Base-by-base conservation (phyloP, 129 eudicot genomes). In the Helichrysum umbraculigerum region DNA sequence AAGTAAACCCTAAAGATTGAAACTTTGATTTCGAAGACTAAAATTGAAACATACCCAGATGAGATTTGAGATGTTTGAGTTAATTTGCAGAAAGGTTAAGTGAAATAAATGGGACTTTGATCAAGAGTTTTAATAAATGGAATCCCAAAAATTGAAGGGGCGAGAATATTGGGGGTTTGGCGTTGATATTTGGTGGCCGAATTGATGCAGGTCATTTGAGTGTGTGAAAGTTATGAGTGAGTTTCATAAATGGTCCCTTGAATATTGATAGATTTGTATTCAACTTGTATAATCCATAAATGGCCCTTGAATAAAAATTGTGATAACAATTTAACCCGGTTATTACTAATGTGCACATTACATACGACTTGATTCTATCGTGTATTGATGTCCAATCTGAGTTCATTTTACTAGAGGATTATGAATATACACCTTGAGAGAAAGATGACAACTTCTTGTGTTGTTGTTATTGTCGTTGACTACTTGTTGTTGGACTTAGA, bases 41-140 rank as follows among this genome's bases (percentile, higher is more conserved):
- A 76, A 85, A 74, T 78, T 74, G 77, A 66, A 8, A 70, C 77
- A 41, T 78, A 79, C 86, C 88, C 60, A 78, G 75, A 42, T 85
- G 78, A 63, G 82, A 83, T 83, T 71, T 71, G 61, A 62, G 72
- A 73, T 60, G 54, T 47, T 47, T 25, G 77, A 74, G 25, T 32
- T 29, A 50, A 32, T 2, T 16, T 52, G 42, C 65, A 77, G 70
- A 33, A 72, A 12, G 7, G 54, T 25, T 39, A 66, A 70, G 76
- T 71, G 57, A 64, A 80, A 35, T n/a, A 33, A 50, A 58, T 29
- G 73, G 68, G 78, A 69, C 9, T 71, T 51, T 44, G 41, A 74
- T 8, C 21, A 54, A 51, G 75, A 79, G 33, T 66, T 64, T 66
- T 72, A 15, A 50, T 19, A 22, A 11, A 68, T 39, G 15, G 68